Base-by-base conservation (phyloP, 2,329 filamentous ascomycete species). In the Alternaria dauci region DNA sequence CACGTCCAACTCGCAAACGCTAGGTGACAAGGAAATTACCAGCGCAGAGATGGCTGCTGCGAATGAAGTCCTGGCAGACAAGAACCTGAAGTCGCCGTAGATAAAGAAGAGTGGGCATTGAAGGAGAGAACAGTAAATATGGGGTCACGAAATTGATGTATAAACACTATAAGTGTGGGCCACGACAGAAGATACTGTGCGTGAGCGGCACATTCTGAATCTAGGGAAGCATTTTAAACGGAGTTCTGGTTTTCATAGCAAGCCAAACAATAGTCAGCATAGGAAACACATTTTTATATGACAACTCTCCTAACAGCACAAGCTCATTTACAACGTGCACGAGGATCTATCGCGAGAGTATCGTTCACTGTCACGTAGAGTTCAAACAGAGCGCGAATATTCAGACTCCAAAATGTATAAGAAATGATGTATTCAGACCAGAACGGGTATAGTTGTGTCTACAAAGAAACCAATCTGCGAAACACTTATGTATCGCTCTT, bases 21-120 rank as follows among this genome's bases (percentile, higher is more conserved):
- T 52, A 20, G 57, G 48, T 5, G 38, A 57, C 9, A 41, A 44
- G 16, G 38, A 56, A 5, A 46, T 57, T 18, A 59, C 41, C 8
- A 52, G 52, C 26, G 51, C 55, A 3, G 58, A 61, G 36, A 52
- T 61, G 55, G 48, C 55, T 18, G 58, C 58, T 53, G 58, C 58
- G 9, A 58, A 61, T 32, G 58, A 61, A 25, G 58, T 61, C 20
- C 58, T 61, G 16, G 38, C 23, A 7, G 48, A 55, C 9, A 61
- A 58, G 48, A 28, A 58, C 3, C 42, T 61, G 14, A 58, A 52
- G 36, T 58, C 54, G 36, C 32, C 53, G 23, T 61, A 43, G 55
- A 38, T 8, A 12, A 18, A n/a, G 30, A 18, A 9, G 9, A 41
- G 7, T 14, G 20, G n/a, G 38, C 30, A 5, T 9, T n/a, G n/a